Evolutionary conservation across 768 basidiomycete genomes (phyloP).

Genomic region (Cystobasidium onofrii): DNA sequence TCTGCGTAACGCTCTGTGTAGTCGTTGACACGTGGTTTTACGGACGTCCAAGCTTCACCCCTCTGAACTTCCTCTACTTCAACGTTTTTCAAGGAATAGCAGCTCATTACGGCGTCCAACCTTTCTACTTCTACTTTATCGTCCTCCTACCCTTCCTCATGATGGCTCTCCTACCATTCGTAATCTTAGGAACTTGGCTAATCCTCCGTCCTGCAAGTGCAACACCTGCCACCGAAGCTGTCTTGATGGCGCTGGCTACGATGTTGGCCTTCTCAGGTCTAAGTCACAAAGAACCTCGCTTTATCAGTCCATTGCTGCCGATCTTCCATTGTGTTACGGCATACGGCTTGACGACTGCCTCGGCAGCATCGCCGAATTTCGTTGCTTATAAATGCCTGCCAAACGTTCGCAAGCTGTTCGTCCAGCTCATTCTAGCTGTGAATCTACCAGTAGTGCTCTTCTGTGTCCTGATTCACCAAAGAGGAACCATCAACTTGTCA

Average conservation of each 20-base stretch:
- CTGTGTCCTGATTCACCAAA: constrained; percentile 56
- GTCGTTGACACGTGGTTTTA: constrained; percentile 66
- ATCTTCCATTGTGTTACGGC: constrained; percentile 71
- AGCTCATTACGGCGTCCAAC: constrained; percentile 76
- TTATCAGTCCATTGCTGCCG: constrained; percentile 87
- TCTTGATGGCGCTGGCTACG: constrained; percentile 54
- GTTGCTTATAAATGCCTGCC: no score
- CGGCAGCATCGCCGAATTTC: no score
- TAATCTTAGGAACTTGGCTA: constrained; percentile 54
- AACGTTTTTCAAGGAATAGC: constrained; percentile 74
- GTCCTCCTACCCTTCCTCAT: constrained; percentile 79
- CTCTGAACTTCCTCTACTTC: constrained; percentile 69
- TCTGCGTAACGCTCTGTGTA: constrained; percentile 42
- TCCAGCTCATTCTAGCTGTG: constrained; percentile 18
- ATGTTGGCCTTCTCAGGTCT: constrained; percentile 57
- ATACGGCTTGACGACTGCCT: constrained; percentile 59
- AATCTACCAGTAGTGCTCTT: constrained; percentile 30
- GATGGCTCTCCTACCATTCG: constrained; percentile 64
- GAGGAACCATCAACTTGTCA: constrained; percentile 68
- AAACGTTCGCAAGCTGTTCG: constrained; percentile 19
- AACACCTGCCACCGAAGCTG: not conserved
- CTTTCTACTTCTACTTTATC: constrained; percentile 80
- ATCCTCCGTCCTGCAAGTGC: not conserved
- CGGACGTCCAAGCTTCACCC: constrained; percentile 58
- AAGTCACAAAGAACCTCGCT: constrained; percentile 96